Conservation (phyloP, 1,284 basidiomycete genomes). For the Coniferiporia weirii region DNA sequence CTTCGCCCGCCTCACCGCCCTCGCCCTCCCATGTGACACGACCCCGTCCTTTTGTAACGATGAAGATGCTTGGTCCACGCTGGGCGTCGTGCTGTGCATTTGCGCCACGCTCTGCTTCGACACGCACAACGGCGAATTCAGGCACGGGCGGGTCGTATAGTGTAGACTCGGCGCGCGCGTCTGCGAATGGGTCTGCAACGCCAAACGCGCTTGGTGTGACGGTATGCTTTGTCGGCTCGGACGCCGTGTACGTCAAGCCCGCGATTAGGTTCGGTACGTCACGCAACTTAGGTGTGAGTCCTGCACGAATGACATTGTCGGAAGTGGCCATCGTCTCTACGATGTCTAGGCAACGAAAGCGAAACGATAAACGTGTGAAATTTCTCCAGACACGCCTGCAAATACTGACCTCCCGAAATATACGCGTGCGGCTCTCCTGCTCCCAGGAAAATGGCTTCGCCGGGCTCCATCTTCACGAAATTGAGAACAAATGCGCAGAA, state of each 20-base stretch:
- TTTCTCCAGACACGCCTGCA: slow-evolving; percentile 3
- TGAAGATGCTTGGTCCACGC: slow-evolving; percentile 80
- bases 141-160: slow-evolving; percentile 95
- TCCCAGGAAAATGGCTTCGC: slow-evolving; percentile 91
- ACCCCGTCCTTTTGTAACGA: slow-evolving; percentile 73
- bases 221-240: slow-evolving; percentile 63
- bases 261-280: slow-evolving; percentile 88
- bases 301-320: slow-evolving; percentile 98
- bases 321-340: slow-evolving; percentile 98
- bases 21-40: slow-evolving; percentile 40
- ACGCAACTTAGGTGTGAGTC: slow-evolving; percentile 93
- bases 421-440: slow-evolving; percentile 98
- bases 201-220: slow-evolving; percentile 56
- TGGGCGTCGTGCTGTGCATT: slow-evolving; percentile 55
- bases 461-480: slow-evolving; percentile 72
- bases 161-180: slow-evolving; percentile 27
- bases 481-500: slow-evolving; percentile 94
- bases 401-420: slow-evolving; percentile 72
- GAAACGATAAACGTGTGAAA: background rate
- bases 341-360: slow-evolving; percentile 57
- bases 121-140: slow-evolving; percentile 85
- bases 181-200: slow-evolving; percentile 21
- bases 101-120: slow-evolving; percentile 32
- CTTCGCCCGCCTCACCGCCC: slow-evolving; percentile 34
- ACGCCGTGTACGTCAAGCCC: slow-evolving; percentile 83